Evolutionary conservation across 305 asterid genomes (phyloP).

Genomic region (Solanum hybrid): DNA sequence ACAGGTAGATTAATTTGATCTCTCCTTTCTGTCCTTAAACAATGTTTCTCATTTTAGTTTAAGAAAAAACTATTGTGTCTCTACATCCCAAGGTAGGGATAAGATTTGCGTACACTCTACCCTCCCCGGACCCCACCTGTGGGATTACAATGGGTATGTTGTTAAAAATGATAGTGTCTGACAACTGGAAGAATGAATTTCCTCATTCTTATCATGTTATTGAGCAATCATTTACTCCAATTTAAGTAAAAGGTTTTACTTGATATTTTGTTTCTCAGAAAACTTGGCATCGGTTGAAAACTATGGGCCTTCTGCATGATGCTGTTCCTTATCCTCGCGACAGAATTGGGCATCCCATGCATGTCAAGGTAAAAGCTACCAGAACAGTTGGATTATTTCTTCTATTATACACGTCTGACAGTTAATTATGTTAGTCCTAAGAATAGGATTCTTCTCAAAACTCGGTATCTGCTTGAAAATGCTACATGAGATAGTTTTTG

Average conservation of each 20-base stretch:
- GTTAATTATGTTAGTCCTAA: background rate
- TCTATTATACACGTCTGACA: background rate
- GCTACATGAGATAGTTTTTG: background rate
- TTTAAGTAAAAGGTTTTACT: background rate
- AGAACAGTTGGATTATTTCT: background rate
- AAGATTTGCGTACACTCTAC: background rate
- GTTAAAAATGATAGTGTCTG: background rate
- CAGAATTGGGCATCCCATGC: conserved; percentile 79
- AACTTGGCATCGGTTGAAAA: conserved; percentile 82
- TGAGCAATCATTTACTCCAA: background rate
- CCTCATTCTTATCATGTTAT: background rate
- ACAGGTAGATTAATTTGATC: conserved; percentile 33
- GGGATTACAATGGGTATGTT: background rate
- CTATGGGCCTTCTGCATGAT: conserved; percentile 64
- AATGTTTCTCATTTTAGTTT: background rate
- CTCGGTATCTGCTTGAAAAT: background rate
- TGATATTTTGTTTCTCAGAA: conserved; percentile 35
- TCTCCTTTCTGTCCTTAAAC: background rate
- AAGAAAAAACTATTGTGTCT: background rate
- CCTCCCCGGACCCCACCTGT: background rate
- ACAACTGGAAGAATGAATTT: background rate
- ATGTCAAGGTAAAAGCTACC: conserved; percentile 58
- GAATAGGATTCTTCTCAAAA: background rate
- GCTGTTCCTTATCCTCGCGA: conserved; percentile 57
- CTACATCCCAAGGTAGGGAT: background rate